Conservation (phyloP, 2,329 filamentous ascomycete species). For the Pleurostoma richardsiae region DNA sequence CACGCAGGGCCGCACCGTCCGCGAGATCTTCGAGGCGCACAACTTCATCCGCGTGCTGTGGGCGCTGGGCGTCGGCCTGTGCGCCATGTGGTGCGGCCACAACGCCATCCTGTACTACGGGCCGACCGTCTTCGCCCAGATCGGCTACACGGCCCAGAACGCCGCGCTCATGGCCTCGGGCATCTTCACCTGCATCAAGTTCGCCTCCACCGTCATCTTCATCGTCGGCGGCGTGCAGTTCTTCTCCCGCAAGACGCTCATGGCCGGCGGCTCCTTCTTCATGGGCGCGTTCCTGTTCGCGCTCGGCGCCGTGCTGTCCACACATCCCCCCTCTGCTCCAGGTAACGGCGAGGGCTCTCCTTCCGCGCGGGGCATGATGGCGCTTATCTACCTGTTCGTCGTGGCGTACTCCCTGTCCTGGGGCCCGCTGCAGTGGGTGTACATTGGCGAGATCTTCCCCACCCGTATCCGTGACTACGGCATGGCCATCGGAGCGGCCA, state of each 20-base stretch:
- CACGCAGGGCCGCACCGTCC: not conserved
- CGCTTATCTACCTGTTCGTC: conserved; percentile 44
- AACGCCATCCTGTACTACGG: conserved; percentile 15
- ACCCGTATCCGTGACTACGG: conserved; percentile 43
- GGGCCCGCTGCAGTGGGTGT: conserved; percentile 49
- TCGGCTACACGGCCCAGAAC: conserved; percentile 9
- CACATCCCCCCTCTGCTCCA: conserved; percentile 33
- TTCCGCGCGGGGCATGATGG: not conserved
- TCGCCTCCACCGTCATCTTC: not conserved
- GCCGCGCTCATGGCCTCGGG: conserved; percentile 8
- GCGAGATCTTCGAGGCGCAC: not conserved
- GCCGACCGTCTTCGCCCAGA: conserved; percentile 11
- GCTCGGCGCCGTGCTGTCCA: conserved; percentile 31
- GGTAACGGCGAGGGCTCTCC: not conserved
- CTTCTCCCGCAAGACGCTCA: conserved; percentile 23
- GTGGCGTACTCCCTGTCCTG: conserved; percentile 47
- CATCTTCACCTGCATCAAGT: not conserved
- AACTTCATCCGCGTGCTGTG: not conserved
- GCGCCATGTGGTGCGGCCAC: not conserved
- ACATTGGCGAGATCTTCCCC: conserved; percentile 45
- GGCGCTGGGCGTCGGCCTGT: not conserved
- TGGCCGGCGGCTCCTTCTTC: conserved; percentile 36
- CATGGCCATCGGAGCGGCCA: conserved; percentile 41
- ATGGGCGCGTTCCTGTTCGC: conserved; percentile 47
- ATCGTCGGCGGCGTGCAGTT: not conserved